Percentiles rank a stretch among this genome's conserved stretches.
Conservation (phyloP, 2,329 filamentous ascomycete genomes). For the Aspergillus chevalieri region DNA sequence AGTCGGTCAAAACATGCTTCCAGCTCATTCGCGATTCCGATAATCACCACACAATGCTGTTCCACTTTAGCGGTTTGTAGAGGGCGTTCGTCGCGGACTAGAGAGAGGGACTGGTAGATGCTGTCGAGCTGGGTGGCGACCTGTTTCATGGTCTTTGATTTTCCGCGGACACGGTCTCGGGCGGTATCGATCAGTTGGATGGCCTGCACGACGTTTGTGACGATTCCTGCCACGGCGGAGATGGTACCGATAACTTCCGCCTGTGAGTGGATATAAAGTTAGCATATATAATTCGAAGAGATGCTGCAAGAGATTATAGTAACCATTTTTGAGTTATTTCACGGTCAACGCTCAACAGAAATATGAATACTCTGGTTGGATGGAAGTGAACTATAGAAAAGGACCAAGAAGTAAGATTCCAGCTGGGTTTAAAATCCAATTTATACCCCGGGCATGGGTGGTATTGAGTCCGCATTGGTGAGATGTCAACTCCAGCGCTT, state of each 20-base stretch:
- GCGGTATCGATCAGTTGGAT: not conserved
- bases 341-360: too few relatives aligned
- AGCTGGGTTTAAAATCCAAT: too few relatives aligned
- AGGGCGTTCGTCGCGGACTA: not conserved
- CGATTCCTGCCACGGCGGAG: not conserved
- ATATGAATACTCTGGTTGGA: too few relatives aligned
- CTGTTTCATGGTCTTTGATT: not conserved
- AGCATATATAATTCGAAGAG: not conserved
- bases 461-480: too few relatives aligned
- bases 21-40: not conserved
- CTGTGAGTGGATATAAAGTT: not conserved
- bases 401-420: too few relatives aligned
- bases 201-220: not conserved
- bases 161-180: not conserved
- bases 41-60: not conserved
- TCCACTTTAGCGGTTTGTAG: not conserved
- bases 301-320: too few relatives aligned
- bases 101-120: not conserved
- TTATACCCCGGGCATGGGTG: too few relatives aligned
- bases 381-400: too few relatives aligned
- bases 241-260: not conserved
- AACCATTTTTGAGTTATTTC: too few relatives aligned
- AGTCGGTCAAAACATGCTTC: not conserved
- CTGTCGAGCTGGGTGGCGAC: not conserved
- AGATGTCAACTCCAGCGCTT: too few relatives aligned